A percentile compares a stretch with the other conserved stretches of the same genome.
phyloP scores from a whole-genome alignment of 2,329 filamentous ascomycete species.

The Ophiobolus disseminans region DNA sequence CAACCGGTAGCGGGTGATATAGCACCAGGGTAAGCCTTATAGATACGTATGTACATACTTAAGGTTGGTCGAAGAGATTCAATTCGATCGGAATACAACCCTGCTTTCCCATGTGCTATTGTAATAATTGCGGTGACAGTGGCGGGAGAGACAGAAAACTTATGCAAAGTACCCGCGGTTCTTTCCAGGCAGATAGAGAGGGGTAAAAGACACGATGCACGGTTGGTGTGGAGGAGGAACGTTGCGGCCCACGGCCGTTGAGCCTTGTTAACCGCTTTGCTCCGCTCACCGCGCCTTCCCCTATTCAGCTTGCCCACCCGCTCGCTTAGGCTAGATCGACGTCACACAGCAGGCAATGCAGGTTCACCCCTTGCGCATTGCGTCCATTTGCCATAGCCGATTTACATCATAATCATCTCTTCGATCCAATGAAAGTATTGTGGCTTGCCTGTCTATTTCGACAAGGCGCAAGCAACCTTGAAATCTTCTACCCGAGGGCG shows the following conservation, averaged over 20 bases:
- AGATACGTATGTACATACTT: conserved; percentile 10
- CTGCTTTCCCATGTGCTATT: neutral
- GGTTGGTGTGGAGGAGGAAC: neutral
- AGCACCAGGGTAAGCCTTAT: conserved; percentile 32
- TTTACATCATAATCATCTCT: conserved; percentile 4
- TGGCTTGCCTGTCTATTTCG: conserved; percentile 1
- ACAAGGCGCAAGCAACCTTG: neutral
- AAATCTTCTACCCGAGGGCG: conserved; percentile 3
- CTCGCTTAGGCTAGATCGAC: conserved; percentile 4
- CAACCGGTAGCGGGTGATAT: conserved; percentile 32
- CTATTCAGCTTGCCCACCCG: neutral
- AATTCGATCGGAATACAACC: neutral
- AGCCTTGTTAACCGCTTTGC: neutral
- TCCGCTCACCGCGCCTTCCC: conserved; percentile 1
- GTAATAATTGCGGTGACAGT: neutral
- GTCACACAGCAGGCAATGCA: conserved; percentile 8
- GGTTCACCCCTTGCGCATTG: conserved; percentile 1
- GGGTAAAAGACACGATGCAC: neutral
- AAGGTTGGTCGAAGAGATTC: neutral
- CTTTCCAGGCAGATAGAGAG: neutral
- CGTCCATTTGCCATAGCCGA: neutral
- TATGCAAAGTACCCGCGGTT: neutral
- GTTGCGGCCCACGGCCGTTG: conserved; percentile 3
- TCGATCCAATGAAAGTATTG: neutral
- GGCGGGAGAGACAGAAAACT: too few species aligned